These are phyloP conservation scores for Schizochytrium sp. DNA, from an alignment of 108 stramenopile genomes.

Conservation along the genomic window DNA sequence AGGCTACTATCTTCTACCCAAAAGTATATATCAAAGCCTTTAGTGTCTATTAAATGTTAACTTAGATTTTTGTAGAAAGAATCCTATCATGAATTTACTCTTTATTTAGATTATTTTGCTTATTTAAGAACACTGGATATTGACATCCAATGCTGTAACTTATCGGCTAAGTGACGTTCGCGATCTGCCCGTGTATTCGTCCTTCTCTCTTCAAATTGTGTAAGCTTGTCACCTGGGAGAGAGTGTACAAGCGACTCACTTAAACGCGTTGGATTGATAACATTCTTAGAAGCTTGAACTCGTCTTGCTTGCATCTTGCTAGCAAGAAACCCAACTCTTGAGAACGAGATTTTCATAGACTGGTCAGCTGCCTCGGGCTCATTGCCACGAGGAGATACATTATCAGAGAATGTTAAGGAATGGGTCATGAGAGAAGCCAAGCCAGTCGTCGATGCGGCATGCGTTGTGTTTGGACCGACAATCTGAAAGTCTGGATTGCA, in stretches of 20 bases:
- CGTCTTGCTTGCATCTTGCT: not conserved
- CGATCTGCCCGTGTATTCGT: not conserved
- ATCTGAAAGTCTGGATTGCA: not conserved
- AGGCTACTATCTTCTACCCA: too few species aligned
- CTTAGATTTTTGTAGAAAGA: not conserved
- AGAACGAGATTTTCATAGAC: not conserved
- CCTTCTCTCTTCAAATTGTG: not conserved
- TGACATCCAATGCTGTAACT: not conserved
- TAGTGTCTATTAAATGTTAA: not conserved
- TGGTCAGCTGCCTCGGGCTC: too few species aligned
- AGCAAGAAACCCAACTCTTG: not conserved
- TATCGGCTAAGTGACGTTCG: not conserved
- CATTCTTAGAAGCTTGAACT: constrained; percentile 37
- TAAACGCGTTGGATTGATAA: constrained; percentile 45
- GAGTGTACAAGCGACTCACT: not conserved
- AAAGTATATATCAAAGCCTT: not conserved
- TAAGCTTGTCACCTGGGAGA: not conserved
- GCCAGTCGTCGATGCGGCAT: not conserved
- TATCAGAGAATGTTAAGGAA: not conserved
- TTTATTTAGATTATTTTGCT: not conserved
- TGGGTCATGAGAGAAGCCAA: not conserved
- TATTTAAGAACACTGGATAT: not conserved
- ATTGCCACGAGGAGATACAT: too few species aligned
- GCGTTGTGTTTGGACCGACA: not conserved
- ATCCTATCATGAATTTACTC: not conserved